Evolutionary conservation across 2,329 filamentous ascomycete genomes (phyloP).

Genomic region (Didymellaceae sp.): DNA sequence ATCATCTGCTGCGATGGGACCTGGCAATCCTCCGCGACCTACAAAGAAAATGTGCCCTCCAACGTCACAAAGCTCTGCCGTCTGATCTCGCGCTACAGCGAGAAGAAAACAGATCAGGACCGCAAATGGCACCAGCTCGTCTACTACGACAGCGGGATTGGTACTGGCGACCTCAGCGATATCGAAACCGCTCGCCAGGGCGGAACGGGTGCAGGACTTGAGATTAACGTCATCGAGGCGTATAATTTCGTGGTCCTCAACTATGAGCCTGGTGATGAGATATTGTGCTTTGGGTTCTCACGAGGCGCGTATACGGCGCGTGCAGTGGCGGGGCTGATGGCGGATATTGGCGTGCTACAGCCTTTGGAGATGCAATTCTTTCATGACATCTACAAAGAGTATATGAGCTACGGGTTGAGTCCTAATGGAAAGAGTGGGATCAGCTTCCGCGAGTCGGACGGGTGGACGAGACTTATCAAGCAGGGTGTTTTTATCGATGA

Average conservation of each 20-base stretch:
- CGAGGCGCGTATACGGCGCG: slow-evolving; percentile 55
- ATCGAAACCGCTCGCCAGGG: slow-evolving; percentile 44
- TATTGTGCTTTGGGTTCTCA: slow-evolving; percentile 57
- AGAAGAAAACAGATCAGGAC: slow-evolving; percentile 24
- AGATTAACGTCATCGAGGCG: slow-evolving; percentile 57
- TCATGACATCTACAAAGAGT: slow-evolving; percentile 52
- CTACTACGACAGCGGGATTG: slow-evolving; percentile 47
- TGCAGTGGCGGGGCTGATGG: slow-evolving; percentile 52
- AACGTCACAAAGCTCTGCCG: slow-evolving; percentile 47
- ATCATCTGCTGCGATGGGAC: slow-evolving; percentile 48
- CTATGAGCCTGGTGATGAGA: slow-evolving; percentile 56
- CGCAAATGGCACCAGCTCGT: slow-evolving; percentile 47
- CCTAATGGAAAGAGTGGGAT: neutral
- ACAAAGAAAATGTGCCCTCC: slow-evolving; percentile 42
- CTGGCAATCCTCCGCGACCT: slow-evolving; percentile 44
- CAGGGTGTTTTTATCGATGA: neutral
- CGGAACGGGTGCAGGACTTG: slow-evolving; percentile 53
- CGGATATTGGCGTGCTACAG: slow-evolving; percentile 56
- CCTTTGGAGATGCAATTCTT: slow-evolving; percentile 53
- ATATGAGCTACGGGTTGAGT: slow-evolving; percentile 21
- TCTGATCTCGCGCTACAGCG: slow-evolving; percentile 39
- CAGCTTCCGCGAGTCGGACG: slow-evolving; percentile 33
- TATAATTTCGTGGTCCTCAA: slow-evolving; percentile 61
- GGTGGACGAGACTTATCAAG: slow-evolving; percentile 42
- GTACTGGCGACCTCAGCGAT: slow-evolving; percentile 40